A percentile compares a stretch with the other conserved stretches of the same genome.
Conservation (phyloP, 352 stramenopile genomes). For the Phytopythium litorale region DNA sequence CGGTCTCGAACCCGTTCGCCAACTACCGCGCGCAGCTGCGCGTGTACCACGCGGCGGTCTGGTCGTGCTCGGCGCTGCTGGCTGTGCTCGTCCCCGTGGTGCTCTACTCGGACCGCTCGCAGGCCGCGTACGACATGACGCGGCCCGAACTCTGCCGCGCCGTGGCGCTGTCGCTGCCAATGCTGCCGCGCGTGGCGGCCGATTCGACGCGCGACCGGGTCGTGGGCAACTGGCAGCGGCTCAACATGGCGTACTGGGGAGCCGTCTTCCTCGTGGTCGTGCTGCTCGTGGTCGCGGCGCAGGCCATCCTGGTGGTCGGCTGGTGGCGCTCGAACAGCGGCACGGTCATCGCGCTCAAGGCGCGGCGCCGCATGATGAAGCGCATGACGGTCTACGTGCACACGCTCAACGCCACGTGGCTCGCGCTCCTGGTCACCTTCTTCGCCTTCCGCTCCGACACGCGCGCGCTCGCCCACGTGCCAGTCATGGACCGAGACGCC, state of each 20-base stretch:
- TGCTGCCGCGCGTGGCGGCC: conserved; percentile 26
- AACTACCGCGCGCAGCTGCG: conserved; percentile 64
- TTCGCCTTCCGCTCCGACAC: conserved; percentile 56
- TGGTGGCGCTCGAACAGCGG: conserved; percentile 80
- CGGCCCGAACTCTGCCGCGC: conserved; percentile 44
- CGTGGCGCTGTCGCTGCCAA: conserved; percentile 39
- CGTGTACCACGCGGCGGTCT: conserved; percentile 53
- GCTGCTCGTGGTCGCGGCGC: conserved; percentile 50
- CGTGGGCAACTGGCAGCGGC: conserved; percentile 36
- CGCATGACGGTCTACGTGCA: conserved; percentile 72
- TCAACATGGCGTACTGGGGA: conserved; percentile 63
- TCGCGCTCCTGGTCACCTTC: conserved; percentile 54
- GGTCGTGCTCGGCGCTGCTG: conserved; percentile 38
- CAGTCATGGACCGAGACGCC: conserved; percentile 12
- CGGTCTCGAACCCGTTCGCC: conserved; percentile 69
- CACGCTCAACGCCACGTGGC: conserved; percentile 61
- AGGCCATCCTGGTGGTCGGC: conserved; percentile 55
- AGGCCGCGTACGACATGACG: conserved; percentile 39
- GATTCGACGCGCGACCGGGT: conserved; percentile 18
- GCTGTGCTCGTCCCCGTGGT: conserved; percentile 34
- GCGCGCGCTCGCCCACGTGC: conserved; percentile 31
- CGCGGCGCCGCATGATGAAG: conserved; percentile 65
- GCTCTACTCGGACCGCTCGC: conserved; percentile 32
- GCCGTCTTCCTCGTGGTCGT: conserved; percentile 54
- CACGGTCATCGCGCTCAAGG: conserved; percentile 67